Evolutionary conservation across 306 rosid genomes (phyloP).

Genomic region (Potentilla sterilis): DNA sequence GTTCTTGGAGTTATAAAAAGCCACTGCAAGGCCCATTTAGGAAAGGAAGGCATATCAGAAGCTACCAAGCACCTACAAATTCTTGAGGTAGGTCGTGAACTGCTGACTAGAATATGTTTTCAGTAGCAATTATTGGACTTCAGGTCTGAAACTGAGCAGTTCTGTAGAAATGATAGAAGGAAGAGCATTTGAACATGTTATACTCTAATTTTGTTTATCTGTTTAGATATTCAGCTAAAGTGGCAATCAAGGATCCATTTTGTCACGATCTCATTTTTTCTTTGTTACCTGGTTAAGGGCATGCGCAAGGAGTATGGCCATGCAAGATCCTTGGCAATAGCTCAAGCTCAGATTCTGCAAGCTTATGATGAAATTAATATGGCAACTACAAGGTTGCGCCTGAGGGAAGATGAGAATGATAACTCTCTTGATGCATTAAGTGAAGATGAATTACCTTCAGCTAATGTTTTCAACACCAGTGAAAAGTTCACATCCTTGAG

Average conservation of each 20-base stretch:
- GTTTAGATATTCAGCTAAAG: slow-evolving; percentile 1
- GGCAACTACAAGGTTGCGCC: slow-evolving; percentile 77
- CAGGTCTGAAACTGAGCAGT: slow-evolving; percentile 9
- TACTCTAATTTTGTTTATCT: background rate
- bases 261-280: slow-evolving; percentile 22
- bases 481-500: slow-evolving; percentile 74
- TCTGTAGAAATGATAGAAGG: slow-evolving; percentile 15
- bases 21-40: slow-evolving; percentile 70
- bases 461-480: slow-evolving; percentile 63
- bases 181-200: background rate
- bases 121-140: slow-evolving; percentile 21
- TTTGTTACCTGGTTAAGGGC: slow-evolving; percentile 45
- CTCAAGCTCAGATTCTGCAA: slow-evolving; percentile 86
- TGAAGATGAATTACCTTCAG: slow-evolving; percentile 64
- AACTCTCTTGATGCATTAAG: slow-evolving; percentile 64
- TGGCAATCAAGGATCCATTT: slow-evolving; percentile 9
- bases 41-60: slow-evolving; percentile 57
- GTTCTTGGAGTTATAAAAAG: slow-evolving; percentile 83
- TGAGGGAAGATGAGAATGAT: slow-evolving; percentile 62
- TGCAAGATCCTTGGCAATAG: slow-evolving; percentile 86
- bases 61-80: slow-evolving; percentile 69
- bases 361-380: slow-evolving; percentile 93
- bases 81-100: slow-evolving; percentile 61
- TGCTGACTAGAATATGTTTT: slow-evolving; percentile 13
- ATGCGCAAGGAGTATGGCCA: slow-evolving; percentile 92